Evolutionary conservation across 2,329 filamentous ascomycete species (phyloP), one percentile per base, ranked within the genome.

Genomic region (Trichoderma citrinoviride): DNA sequence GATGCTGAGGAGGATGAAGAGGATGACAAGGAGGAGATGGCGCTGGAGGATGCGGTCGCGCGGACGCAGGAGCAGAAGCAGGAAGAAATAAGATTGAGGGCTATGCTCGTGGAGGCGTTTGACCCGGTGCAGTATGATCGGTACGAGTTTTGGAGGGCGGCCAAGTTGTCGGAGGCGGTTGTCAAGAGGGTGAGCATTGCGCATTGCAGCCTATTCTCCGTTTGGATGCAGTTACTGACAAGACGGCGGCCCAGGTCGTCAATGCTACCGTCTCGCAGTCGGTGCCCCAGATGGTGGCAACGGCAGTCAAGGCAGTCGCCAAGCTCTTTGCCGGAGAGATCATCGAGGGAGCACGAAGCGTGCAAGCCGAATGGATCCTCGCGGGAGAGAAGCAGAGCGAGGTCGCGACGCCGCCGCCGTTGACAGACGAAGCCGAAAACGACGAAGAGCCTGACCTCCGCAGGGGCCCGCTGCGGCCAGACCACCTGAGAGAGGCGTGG

Each of bases 191-290:
- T 88, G 78, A 65, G 83, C 14, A 37, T 27, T 25, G n/a, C 43
- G 5, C 27, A 7, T 43, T 19, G 41, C 41, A 37, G 33, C 14
- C 12, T 37, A 14, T 14, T 12, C 14, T 37, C 33, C 12, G 12
- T 29, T 37, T 4, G 5, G 17, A 63, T 47, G 14, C 47, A 7
- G 25, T 21, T 23, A 33, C 33, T 49, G 21, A 62, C 40, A 10
- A 44, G 37, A 33, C 3, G n/a, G n/a, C 8, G 17, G 46, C 57
- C 5, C 66, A 88, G 83, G 85, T 93, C 67, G 88, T 92, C 73
- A 94, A 93, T 72, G 89, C 90, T 65, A 92, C 90, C 1, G 88
- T 93, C 8, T 92, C 89, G 0, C 91, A 93, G 74, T 92, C 89
- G 1, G 90, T 92, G 0, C 89, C 90, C 0, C 82, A 85, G 21